These are phyloP conservation scores for Castanospermum australe DNA, from an alignment of 306 rosid species.

Conservation along the genomic window DNA sequence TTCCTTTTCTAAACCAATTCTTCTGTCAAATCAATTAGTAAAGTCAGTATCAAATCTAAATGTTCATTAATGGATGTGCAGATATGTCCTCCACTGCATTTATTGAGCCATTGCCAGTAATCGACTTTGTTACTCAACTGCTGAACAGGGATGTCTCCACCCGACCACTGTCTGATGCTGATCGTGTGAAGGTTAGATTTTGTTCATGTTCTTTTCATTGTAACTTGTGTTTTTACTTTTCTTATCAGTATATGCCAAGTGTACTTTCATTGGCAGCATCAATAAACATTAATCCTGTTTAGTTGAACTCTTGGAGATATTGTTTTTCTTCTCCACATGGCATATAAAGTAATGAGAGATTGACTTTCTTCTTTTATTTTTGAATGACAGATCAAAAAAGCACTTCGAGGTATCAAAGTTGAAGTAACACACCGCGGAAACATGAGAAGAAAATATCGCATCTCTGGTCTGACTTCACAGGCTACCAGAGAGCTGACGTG, in stretches of 20 bases:
- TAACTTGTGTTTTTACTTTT: not conserved
- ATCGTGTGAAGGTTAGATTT: slow-evolving; percentile 79
- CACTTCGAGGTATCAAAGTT: slow-evolving; percentile 91
- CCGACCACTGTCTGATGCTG: slow-evolving; percentile 88
- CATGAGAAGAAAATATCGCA: slow-evolving; percentile 93
- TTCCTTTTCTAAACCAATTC: not conserved
- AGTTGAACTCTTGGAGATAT: not conserved
- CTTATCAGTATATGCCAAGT: not conserved
- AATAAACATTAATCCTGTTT: not conserved
- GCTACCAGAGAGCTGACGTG: slow-evolving; percentile 93
- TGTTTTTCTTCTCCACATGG: not conserved
- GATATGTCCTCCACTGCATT: slow-evolving; percentile 99
- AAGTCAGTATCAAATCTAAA: not conserved
- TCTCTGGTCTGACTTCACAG: slow-evolving; percentile 88
- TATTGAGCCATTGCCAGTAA: slow-evolving; percentile 94
- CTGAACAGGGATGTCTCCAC: slow-evolving; percentile 75
- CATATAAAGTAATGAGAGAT: not conserved
- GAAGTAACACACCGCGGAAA: slow-evolving; percentile 97
- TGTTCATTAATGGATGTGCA: slow-evolving; percentile 26
- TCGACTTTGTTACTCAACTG: slow-evolving; percentile 78
- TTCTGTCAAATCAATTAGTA: not conserved
- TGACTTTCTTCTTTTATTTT: not conserved
- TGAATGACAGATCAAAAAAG: slow-evolving; percentile 77
- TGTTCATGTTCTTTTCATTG: not conserved
- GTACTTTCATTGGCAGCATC: not conserved